phyloP scores from a whole-genome alignment of 1,284 basidiomycete genomes.

The Macrocystidia cucumis region DNA sequence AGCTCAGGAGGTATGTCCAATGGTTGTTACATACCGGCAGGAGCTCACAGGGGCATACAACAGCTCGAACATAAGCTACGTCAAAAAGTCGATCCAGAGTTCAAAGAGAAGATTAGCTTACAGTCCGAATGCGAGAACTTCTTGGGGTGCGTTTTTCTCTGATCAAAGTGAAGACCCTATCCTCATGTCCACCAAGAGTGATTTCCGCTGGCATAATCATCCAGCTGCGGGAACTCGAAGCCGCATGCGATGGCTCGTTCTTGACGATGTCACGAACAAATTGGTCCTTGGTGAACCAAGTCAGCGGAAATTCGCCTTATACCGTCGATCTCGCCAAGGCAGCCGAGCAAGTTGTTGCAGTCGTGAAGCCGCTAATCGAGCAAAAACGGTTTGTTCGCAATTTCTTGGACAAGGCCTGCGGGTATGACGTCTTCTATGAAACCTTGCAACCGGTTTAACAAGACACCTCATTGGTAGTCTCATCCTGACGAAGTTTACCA shows the following conservation, averaged over 20 bases:
- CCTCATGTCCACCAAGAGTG: slow-evolving; percentile 37
- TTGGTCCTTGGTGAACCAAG: slow-evolving; percentile 75
- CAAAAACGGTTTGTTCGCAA: slow-evolving; percentile 91
- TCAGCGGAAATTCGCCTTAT: slow-evolving; percentile 81
- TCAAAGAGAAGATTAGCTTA: slow-evolving; percentile 74
- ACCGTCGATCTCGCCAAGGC: slow-evolving; percentile 66
- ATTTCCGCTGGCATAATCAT: slow-evolving; percentile 77
- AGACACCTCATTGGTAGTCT: slow-evolving; percentile 39
- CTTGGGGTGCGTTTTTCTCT: slow-evolving; percentile 49
- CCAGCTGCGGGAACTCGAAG: slow-evolving; percentile 79
- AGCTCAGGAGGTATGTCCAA: slow-evolving; percentile 60
- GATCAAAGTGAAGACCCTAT: slow-evolving; percentile 2
- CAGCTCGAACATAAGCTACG: slow-evolving; percentile 90
- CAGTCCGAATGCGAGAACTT: slow-evolving; percentile 87
- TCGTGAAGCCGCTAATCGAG: slow-evolving; percentile 71
- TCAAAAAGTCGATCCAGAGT: slow-evolving; percentile 72
- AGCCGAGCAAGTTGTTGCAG: slow-evolving; percentile 56
- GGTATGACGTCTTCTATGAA: slow-evolving; percentile 34
- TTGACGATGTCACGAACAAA: slow-evolving; percentile 65
- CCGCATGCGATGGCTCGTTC: slow-evolving; percentile 71
- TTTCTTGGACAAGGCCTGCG: slow-evolving; percentile 86
- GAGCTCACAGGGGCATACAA: slow-evolving; percentile 3
- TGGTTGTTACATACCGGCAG: background rate
- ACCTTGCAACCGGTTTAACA: background rate
- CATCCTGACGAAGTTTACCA: slow-evolving; percentile 79